Conservation (phyloP, 208 protist genomes). For the Trypanosoma theileri region DNA sequence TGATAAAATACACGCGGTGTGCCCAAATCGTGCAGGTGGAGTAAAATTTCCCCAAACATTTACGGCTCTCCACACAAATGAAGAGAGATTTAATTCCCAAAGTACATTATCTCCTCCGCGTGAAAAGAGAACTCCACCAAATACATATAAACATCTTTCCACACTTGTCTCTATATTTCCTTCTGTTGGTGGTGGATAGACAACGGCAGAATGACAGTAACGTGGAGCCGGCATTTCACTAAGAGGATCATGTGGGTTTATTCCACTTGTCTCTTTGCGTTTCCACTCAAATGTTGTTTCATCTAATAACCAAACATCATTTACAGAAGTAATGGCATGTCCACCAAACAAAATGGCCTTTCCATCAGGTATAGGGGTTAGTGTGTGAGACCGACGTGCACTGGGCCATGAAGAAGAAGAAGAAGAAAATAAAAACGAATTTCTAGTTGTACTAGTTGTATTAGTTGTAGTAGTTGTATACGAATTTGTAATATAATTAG, state of each 20-base stretch:
- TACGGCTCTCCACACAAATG: conserved; percentile 18
- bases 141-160: conserved; percentile 14
- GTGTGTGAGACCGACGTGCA: conserved; percentile 23
- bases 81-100: conserved; percentile 22
- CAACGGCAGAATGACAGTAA: conserved; percentile 25
- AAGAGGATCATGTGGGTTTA: neutral
- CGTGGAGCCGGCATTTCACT: conserved; percentile 6
- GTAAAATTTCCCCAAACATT: neutral
- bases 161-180: neutral
- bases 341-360: conserved; percentile 19
- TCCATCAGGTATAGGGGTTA: conserved; percentile 5
- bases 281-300: conserved; percentile 16
- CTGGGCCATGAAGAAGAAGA: neutral
- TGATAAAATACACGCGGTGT: conserved; percentile 28
- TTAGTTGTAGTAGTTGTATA: too few relatives aligned
- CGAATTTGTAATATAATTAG: too few relatives aligned
- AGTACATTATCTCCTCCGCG: conserved; percentile 3
- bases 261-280: neutral
- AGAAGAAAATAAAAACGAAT: neutral
- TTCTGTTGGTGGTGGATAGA: conserved; percentile 5
- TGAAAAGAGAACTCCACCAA: conserved; percentile 19
- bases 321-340: conserved; percentile 10
- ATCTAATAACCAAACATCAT: conserved; percentile 25
- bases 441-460: too few relatives aligned
- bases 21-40: conserved; percentile 55